phyloP scores from a whole-genome alignment of 1,284 basidiomycete genomes.

The Sutorius eximius region DNA sequence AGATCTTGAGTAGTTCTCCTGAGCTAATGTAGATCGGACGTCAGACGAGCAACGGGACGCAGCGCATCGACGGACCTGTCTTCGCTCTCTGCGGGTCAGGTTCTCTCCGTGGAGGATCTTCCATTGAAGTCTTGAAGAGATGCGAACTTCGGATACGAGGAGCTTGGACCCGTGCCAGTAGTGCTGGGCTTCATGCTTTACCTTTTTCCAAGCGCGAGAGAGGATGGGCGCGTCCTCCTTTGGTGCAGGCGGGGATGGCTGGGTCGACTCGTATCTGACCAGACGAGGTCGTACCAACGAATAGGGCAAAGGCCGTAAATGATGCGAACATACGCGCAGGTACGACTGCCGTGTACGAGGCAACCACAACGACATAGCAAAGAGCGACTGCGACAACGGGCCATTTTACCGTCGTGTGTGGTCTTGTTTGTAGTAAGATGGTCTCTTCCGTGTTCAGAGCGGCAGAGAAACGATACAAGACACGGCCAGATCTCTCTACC shows the following conservation, averaged over 20 bases:
- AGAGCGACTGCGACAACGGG: no score
- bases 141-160: conserved; percentile 91
- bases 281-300: background rate
- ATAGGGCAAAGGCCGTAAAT: no score
- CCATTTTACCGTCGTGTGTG: no score
- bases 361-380: conserved; percentile 62
- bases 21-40: conserved; percentile 49
- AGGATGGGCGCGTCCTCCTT: conserved; percentile 58
- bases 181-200: conserved; percentile 95
- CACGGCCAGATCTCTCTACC: conserved; percentile 62
- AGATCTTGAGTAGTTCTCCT: conserved; percentile 93
- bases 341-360: conserved; percentile 37
- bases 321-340: no score
- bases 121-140: conserved; percentile 86
- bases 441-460: conserved; percentile 60
- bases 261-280: conserved; percentile 35
- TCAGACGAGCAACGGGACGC: conserved; percentile 4
- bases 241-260: conserved; percentile 46
- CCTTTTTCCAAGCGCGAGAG: conserved; percentile 79
- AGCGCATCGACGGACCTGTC: conserved; percentile 66
- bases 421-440: conserved; percentile 29
- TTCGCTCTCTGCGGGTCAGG: conserved; percentile 88
- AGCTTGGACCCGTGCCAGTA: conserved; percentile 98
- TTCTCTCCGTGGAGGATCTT: conserved; percentile 91
- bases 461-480: conserved; percentile 76